Evolutionary conservation across 2,329 filamentous ascomycete genomes (phyloP), one percentile per base, ranked within the genome.

Genomic region (Sporothrix pallida): DNA sequence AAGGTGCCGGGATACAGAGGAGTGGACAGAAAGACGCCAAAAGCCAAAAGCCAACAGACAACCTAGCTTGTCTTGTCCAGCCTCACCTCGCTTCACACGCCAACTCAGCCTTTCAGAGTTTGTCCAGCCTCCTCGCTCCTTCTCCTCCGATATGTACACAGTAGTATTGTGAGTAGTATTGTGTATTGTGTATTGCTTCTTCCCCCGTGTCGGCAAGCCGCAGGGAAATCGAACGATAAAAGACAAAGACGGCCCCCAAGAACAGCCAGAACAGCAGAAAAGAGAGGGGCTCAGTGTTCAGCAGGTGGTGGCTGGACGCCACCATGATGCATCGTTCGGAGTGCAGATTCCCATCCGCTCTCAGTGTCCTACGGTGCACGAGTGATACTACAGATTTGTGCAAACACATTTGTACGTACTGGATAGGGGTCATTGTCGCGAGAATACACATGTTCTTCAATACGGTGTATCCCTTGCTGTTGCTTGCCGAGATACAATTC

Each of bases 161-260:
- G 31, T 37, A 37, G 31, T 37, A 37, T 42, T 44, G 8, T 23
- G 37, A 26, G 23, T 26, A 26, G 23, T 26, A 26, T 26, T 26
- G 23, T 26, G 31, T 37, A 37, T 42, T 44, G 8, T 23, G 37
- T 12, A 37, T 63, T 52, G 44, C 46, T 31, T 37, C 15, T 31
- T 8, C 23, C 48, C 26, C 17, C 48, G 20, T 54, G 23, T 31
- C 65, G 65, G 48, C 26, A 54, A 69, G 48, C 63, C 46, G 23
- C 46, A 69, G 26, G 26, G 26, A 69, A 54, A 69, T 69, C 26
- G 67, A 69, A 69, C 48, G 67, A 69, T 48, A 3, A 67, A 37
- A 48, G 42, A 67, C 42, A 67, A 20, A 13, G 15, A 42, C 62
- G 20, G 6, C 42, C 9, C 17, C 62, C 20, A 44, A 44, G 58